Evolutionary conservation across 2,329 filamentous ascomycete species (phyloP).

Genomic region (Colletotrichum sp.): DNA sequence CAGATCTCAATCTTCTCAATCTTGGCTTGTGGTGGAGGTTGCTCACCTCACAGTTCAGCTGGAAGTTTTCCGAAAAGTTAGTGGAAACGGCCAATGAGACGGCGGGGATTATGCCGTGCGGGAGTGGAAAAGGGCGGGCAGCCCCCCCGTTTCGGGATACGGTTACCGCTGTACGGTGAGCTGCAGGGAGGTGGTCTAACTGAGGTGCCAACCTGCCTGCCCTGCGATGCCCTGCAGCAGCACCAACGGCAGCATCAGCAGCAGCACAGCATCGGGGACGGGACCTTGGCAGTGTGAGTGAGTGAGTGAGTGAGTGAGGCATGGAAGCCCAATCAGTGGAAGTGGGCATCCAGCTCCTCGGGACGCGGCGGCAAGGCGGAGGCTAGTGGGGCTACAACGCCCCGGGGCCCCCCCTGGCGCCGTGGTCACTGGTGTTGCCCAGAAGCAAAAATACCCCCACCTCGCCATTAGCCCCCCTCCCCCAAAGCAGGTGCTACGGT

Average conservation of each 20-base stretch:
- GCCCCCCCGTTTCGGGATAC: background rate
- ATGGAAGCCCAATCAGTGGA: background rate
- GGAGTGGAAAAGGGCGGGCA: background rate
- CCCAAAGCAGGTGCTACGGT: background rate
- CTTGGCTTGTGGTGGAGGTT: background rate
- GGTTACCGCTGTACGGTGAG: background rate
- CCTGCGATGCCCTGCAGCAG: background rate
- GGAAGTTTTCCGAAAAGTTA: background rate
- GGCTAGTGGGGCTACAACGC: background rate
- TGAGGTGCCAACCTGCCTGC: background rate
- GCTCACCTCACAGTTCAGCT: background rate
- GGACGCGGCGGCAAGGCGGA: conserved; percentile 15
- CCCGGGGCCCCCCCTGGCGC: background rate
- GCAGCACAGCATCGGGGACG: background rate
- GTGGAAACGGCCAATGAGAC: background rate
- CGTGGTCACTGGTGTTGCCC: background rate
- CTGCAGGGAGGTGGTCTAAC: background rate
- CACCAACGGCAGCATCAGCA: background rate
- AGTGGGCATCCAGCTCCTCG: conserved; percentile 15
- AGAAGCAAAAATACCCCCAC: background rate
- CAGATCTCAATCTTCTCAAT: background rate
- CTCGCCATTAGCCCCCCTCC: background rate
- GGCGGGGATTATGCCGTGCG: background rate
- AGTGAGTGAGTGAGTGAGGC: no score
- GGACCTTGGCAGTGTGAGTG: background rate